phyloP scores from a whole-genome alignment of 2,329 filamentous ascomycete species.

The Penicillium sp. region DNA sequence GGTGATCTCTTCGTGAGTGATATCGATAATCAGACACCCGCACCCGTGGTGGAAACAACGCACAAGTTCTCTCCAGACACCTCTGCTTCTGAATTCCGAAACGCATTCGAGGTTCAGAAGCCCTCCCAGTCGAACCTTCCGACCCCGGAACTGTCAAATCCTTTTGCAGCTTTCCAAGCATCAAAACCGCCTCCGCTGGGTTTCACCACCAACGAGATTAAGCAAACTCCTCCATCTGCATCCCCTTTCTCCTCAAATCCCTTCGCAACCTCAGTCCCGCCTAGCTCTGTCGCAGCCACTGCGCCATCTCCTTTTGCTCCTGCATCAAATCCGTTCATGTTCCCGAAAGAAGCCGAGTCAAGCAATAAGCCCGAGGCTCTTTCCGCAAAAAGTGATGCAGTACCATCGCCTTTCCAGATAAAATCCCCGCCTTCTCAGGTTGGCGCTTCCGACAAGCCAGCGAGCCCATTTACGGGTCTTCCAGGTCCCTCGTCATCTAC shows the following conservation, averaged over 20 bases:
- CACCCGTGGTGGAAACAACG: slow-evolving; percentile 20
- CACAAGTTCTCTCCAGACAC: slow-evolving; percentile 8
- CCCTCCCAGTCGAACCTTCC: not conserved
- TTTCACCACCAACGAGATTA: not conserved
- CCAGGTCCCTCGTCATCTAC: not conserved
- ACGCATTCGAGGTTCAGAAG: slow-evolving; percentile 18
- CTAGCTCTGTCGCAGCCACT: not conserved
- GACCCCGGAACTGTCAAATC: slow-evolving; percentile 9
- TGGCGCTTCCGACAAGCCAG: not conserved
- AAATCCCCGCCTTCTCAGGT: not conserved
- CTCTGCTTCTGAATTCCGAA: slow-evolving; percentile 15
- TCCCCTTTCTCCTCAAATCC: not conserved
- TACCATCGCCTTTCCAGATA: not conserved
- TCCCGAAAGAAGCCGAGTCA: not conserved
- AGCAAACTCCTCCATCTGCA: not conserved
- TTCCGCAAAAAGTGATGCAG: not conserved
- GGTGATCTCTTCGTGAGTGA: slow-evolving; percentile 42
- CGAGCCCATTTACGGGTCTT: not conserved
- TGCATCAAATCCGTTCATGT: not conserved
- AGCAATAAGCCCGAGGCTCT: not conserved
- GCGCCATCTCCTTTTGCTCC: slow-evolving; percentile 4
- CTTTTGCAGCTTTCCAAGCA: slow-evolving; percentile 11
- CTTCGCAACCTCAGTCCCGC: not conserved
- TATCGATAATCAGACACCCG: slow-evolving; percentile 34
- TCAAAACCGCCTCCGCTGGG: not conserved